Base-by-base conservation (phyloP, 1,139 yeast species). In the Ogataea hybrid region DNA sequence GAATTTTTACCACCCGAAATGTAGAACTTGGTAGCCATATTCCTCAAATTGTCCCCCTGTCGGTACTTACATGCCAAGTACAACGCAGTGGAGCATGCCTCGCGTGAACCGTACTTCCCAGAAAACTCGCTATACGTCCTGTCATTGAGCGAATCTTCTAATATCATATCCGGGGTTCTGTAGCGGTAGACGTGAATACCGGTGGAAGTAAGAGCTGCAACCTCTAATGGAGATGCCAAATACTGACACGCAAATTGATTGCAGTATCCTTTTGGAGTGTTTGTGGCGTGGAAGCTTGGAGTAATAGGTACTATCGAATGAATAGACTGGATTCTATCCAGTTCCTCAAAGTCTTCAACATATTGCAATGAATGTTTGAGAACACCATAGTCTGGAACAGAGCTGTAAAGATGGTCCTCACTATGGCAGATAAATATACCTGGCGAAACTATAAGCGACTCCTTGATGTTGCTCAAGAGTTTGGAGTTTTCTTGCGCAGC, bases 221-320 rank as follows among this genome's bases (percentile, higher is more conserved):
- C 74, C 54, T 80, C 81, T 39, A 84, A 68, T 1, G 82, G 79
- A 22, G 70, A 68, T 25, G 73, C 65, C 9, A 81, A 76, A 57
- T 87, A 90, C 59, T 90, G 97, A 17, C 90, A 81, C 2, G 96
- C 95, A 57, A 85, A 79, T 48, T 81, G 81, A 59, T 90, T 90
- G 5, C 89, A 77, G 59, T 82, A 87, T 1, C 96, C 96, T 53
- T 72, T 78, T 12, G 95, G 94, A 35, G 76, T 76, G 32, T 75
- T 65, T 0, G 90, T 75, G 1, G 95, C 88, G 57, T 79, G 79
- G 71, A 82, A 81, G 1, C 81, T 68, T 15, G 88, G 81, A 0
- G 88, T 77, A 39, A 88, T 62, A 49, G 82, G 84, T 25, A 80
- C 75, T 49, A 89, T 81, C 43, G 84, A 87, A 56, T 83, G 90